Conservation (phyloP, 192 early-diverging fungal species). For the Pilaira anomala region DNA sequence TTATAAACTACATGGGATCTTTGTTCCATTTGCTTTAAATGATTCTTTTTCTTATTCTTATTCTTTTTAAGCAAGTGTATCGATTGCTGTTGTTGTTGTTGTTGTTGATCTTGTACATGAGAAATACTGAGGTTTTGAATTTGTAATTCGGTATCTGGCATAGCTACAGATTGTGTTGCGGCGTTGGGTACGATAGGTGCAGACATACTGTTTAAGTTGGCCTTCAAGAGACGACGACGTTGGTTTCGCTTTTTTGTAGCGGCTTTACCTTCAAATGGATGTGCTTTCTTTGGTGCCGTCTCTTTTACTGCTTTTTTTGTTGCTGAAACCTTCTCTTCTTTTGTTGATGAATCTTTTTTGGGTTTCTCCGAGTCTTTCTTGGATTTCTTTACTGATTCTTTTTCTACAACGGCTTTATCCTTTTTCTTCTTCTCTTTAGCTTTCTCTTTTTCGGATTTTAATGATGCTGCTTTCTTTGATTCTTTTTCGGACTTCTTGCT, state of each 20-base stretch:
- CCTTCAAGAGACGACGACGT: background rate
- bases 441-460: too few species aligned
- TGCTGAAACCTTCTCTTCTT: background rate
- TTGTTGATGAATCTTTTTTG: background rate
- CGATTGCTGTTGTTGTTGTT: background rate
- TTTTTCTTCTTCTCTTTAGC: background rate
- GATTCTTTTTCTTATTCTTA: conserved; percentile 2
- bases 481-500: background rate
- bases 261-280: background rate
- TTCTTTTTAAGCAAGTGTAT: background rate
- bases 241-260: background rate
- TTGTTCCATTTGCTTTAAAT: background rate
- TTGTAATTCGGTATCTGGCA: background rate
- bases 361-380: background rate
- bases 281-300: background rate
- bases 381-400: background rate
- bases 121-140: background rate
- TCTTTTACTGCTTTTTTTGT: background rate
- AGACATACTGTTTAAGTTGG: background rate
- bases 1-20: background rate
- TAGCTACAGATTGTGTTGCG: too few species aligned
- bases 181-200: too few species aligned
- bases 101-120: background rate
- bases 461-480: background rate
- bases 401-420: too few species aligned